Evolutionary conservation across 176 grass and related monocot genomes (phyloP).

Genomic region (Dendrocalamus sinicus): DNA sequence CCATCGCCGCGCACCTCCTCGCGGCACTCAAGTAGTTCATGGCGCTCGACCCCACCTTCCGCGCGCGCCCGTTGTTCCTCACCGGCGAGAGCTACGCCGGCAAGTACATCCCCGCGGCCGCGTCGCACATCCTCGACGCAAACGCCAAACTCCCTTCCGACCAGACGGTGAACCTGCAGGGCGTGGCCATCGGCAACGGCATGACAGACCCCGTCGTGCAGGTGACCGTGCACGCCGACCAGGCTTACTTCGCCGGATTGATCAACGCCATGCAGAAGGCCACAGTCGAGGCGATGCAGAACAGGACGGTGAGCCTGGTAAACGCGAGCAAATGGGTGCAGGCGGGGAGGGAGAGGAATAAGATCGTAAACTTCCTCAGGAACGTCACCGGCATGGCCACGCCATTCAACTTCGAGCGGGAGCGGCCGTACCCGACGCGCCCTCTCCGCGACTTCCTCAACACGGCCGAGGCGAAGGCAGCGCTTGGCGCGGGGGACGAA

Average conservation of each 20-base stretch:
- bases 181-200: constrained; percentile 71
- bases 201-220: constrained; percentile 68
- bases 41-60: constrained; percentile 49
- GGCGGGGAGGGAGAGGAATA: constrained; percentile 45
- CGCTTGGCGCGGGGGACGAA: not conserved
- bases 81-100: constrained; percentile 80
- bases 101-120: constrained; percentile 66
- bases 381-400: constrained; percentile 53
- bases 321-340: constrained; percentile 34
- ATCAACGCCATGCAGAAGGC: constrained; percentile 58
- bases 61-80: constrained; percentile 59
- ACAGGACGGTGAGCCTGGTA: constrained; percentile 33
- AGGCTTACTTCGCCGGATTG: constrained; percentile 68
- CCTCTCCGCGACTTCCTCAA: constrained; percentile 52
- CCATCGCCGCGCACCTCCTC: constrained; percentile 57
- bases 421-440: constrained; percentile 33
- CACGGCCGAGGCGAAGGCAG: constrained; percentile 54
- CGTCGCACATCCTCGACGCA: constrained; percentile 49
- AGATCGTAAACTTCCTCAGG: constrained; percentile 35
- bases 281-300: constrained; percentile 51
- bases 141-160: constrained; percentile 23
- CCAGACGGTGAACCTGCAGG: constrained; percentile 51
- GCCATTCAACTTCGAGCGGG: constrained; percentile 53
- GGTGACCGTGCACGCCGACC: constrained; percentile 64
- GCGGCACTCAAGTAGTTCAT: constrained; percentile 62